phyloP scores from a whole-genome alignment of 805 yeast genomes.

The Citeromyces nyonsensis region DNA sequence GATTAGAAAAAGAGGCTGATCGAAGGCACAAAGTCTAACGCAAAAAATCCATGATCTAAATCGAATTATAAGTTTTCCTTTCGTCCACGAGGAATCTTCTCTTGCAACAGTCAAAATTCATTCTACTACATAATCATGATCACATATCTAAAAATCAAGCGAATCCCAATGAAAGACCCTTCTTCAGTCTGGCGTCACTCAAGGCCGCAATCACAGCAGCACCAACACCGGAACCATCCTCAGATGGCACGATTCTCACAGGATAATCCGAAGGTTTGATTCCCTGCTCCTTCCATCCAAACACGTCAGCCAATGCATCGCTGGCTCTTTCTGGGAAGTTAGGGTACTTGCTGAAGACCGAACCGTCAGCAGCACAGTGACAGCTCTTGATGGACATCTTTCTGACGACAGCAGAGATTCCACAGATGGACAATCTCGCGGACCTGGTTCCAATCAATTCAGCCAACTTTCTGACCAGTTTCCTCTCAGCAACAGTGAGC shows the following conservation, averaged over 20 bases:
- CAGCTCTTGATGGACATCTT: conserved; percentile 70
- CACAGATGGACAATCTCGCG: conserved; percentile 89
- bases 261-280: conserved; percentile 45
- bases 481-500: conserved; percentile 72
- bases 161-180: conserved; percentile 55
- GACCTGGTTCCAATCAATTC: conserved; percentile 89
- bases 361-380: conserved; percentile 96
- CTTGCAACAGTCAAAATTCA: no score
- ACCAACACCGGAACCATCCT: conserved; percentile 98
- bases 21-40: no score
- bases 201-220: conserved; percentile 97
- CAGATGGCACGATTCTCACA: conserved; percentile 77
- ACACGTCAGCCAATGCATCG: conserved; percentile 78
- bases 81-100: no score
- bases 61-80: no score
- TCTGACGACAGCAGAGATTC: conserved; percentile 89
- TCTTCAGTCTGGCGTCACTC: conserved; percentile 62
- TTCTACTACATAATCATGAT: no score
- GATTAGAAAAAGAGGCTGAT: no score
- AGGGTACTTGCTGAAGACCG: conserved; percentile 89
- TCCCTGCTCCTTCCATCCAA: conserved; percentile 51
- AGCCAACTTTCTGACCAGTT: conserved; percentile 65
- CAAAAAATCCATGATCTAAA: no score
- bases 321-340: conserved; percentile 91
- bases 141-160: background rate